A percentile compares a stretch with the other conserved stretches of the same genome.
Conservation (phyloP, 1,284 basidiomycete genomes). For the Ganoderma meredithae region DNA sequence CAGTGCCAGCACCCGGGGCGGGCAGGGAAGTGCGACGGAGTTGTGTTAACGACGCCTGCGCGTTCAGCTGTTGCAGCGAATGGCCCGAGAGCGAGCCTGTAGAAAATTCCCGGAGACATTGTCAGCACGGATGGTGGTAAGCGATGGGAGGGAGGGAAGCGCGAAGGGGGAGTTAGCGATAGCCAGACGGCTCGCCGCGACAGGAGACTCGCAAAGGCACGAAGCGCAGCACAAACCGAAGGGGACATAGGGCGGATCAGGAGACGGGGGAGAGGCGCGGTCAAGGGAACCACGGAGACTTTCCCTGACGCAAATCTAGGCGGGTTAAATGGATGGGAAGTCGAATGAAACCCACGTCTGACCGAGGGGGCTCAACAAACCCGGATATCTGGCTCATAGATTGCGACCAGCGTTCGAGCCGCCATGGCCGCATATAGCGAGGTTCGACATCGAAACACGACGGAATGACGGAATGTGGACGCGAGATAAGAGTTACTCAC, state of each 20-base stretch:
- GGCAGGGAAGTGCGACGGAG: conserved; percentile 28
- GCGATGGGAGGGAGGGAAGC: not conserved
- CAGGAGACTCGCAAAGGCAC: not conserved
- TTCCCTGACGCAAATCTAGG: not conserved
- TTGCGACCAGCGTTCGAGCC: not conserved
- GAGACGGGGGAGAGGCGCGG: not conserved
- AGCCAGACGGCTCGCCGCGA: not conserved
- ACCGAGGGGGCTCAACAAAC: not conserved
- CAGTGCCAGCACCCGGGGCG: conserved; percentile 6
- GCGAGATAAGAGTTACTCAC: conserved; percentile 25
- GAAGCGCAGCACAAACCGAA: conserved; percentile 3
- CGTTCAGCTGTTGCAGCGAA: conserved; percentile 39
- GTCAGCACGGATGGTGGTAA: conserved; percentile 8
- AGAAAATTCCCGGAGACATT: not conserved
- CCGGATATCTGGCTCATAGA: not conserved
- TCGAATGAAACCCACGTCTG: not conserved
- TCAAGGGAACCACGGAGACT: not conserved
- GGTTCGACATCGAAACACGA: conserved; percentile 5
- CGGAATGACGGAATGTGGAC: not conserved
- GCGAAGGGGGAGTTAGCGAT: not conserved
- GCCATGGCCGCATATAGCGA: not conserved
- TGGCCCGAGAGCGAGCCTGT: conserved; percentile 42
- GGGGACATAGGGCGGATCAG: not conserved
- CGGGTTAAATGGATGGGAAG: conserved; percentile 9
- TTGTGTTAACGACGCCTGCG: conserved; percentile 33